These are phyloP conservation scores for Parasarocladium wereldwijsianum DNA, from an alignment of 2,329 filamentous ascomycete genomes.

Conservation along the genomic window DNA sequence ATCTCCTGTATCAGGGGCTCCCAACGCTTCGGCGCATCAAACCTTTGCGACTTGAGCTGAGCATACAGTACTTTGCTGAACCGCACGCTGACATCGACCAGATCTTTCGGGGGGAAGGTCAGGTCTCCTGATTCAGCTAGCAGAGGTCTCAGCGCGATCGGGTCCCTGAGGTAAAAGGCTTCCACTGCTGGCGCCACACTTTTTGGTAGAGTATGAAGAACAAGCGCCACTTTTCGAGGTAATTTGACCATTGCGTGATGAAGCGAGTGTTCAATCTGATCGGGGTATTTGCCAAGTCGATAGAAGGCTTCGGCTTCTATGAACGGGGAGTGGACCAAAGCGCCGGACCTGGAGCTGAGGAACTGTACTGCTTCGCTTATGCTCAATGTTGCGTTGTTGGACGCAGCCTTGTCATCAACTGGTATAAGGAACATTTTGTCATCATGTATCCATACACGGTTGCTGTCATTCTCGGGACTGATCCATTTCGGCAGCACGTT, in stretches of 20 bases:
- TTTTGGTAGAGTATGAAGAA: conserved; percentile 61
- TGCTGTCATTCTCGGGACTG: conserved; percentile 75
- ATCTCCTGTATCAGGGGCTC: conserved; percentile 11
- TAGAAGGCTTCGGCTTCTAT: conserved; percentile 88
- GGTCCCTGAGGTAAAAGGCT: conserved; percentile 83
- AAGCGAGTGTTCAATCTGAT: conserved; percentile 56
- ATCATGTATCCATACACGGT: conserved; percentile 78
- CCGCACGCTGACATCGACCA: conserved; percentile 62
- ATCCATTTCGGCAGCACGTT: conserved; percentile 80
- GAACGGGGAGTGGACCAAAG: conserved; percentile 54
- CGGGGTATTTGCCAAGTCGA: conserved; percentile 69
- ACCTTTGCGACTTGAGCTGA: conserved; percentile 76
- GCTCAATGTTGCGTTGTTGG: conserved; percentile 32
- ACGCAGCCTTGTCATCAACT: conserved; percentile 18
- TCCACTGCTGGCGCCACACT: conserved; percentile 76
- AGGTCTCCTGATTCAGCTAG: conserved; percentile 38
- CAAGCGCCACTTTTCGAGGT: conserved; percentile 66
- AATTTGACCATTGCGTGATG: conserved; percentile 62
- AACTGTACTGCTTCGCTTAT: conserved; percentile 49
- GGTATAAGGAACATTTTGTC: conserved; percentile 65
- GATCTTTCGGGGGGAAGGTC: conserved; percentile 59
- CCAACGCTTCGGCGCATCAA: conserved; percentile 47
- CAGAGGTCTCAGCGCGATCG: conserved; percentile 57
- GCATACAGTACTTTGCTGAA: conserved; percentile 88
- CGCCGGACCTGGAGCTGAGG: conserved; percentile 38